Evolutionary conservation across 192 early-diverging fungal species (phyloP).

Genomic region (Coemansia sp.): DNA sequence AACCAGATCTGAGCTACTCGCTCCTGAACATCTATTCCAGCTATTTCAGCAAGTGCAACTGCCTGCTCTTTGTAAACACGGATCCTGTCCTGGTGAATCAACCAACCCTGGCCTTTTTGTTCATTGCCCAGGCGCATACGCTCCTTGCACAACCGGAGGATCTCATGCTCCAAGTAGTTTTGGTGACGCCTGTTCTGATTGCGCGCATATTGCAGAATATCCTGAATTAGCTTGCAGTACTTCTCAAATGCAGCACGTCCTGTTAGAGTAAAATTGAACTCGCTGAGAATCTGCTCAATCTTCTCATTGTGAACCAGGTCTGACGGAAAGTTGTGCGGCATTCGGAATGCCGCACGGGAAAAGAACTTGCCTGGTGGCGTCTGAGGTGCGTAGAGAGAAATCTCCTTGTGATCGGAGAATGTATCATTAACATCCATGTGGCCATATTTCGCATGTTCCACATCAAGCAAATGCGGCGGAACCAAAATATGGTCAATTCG

Average conservation of each 20-base stretch:
- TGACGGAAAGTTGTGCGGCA: not conserved
- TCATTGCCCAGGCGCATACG: not conserved
- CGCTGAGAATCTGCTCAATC: not conserved
- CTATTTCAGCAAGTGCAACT: not conserved
- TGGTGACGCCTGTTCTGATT: not conserved
- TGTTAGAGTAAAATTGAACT: not conserved
- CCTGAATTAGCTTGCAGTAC: not conserved
- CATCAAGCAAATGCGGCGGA: not conserved
- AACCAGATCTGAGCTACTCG: not conserved
- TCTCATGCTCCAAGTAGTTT: not conserved
- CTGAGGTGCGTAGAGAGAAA: not conserved
- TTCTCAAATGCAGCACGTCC: not conserved
- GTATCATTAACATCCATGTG: not conserved
- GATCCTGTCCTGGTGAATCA: not conserved
- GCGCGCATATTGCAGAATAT: not conserved
- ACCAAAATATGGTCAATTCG: not conserved
- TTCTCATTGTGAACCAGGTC: not conserved
- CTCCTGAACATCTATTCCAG: not conserved
- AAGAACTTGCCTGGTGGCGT: conserved; percentile 41
- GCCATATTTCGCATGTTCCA: not conserved
- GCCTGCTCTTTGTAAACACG: not conserved
- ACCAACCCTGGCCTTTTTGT: not conserved
- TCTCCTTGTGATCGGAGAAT: not conserved
- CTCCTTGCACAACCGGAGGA: not conserved
- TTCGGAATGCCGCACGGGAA: not conserved